Conservation (phyloP, 805 yeast genomes). For the Wickerhamia fluorescens region DNA sequence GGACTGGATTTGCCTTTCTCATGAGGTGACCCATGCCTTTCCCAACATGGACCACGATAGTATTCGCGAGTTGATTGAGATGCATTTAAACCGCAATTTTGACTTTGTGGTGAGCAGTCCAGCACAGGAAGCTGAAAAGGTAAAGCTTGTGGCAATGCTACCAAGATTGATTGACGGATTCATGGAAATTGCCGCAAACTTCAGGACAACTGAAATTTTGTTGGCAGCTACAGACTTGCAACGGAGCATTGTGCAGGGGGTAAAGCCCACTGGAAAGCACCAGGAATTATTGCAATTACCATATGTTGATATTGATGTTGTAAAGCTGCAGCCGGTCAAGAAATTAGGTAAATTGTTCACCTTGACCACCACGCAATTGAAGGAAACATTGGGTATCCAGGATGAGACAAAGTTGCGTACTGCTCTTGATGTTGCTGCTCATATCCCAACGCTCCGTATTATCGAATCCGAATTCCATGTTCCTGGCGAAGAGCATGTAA, state of each 20-base stretch:
- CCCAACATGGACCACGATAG: constrained; percentile 38
- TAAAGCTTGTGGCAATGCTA: constrained; percentile 53
- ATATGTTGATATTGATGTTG: constrained; percentile 46
- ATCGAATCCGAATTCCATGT: constrained; percentile 70
- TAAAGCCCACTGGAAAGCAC: constrained; percentile 43
- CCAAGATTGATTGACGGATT: constrained; percentile 65
- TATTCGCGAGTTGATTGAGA: constrained; percentile 44
- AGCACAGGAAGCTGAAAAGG: constrained; percentile 32
- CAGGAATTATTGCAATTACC: constrained; percentile 80
- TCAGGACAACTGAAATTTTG: constrained; percentile 66
- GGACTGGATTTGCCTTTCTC: constrained; percentile 55
- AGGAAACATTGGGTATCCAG: constrained; percentile 48
- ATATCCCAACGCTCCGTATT: constrained; percentile 63
- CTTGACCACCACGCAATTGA: constrained; percentile 47
- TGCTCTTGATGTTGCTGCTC: constrained; percentile 49
- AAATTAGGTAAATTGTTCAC: constrained; percentile 68
- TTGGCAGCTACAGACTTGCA: constrained; percentile 56
- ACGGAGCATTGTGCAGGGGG: constrained; percentile 71
- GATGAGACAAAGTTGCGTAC: constrained; percentile 39
- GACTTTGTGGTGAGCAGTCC: constrained; percentile 10
- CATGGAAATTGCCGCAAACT: constrained; percentile 73
- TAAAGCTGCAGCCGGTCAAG: constrained; percentile 38
- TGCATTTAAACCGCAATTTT: constrained; percentile 51
- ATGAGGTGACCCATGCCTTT: constrained; percentile 49
- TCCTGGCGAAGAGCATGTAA: constrained; percentile 74